Base-by-base conservation (phyloP, 768 basidiomycete genomes). In the Tephrocybe rancida region DNA sequence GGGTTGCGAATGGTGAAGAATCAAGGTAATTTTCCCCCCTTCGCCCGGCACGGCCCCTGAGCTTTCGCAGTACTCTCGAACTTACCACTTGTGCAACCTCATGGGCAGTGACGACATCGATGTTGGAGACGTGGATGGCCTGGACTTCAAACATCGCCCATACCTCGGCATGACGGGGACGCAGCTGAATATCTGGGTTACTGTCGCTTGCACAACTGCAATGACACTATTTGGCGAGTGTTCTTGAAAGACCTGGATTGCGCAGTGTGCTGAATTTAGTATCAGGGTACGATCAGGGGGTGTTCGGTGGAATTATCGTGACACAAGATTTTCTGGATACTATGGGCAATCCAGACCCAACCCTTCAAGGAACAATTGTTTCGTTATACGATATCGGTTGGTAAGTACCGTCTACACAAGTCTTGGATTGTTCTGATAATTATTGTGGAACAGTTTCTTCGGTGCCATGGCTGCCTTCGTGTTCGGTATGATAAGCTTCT, bases 351-450 rank as follows among this genome's bases (percentile, higher is more conserved):
- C 78, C 77, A 10, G 63, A 72, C 52, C 67, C 77, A 1, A 67
- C 67, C 44, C 63, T 80, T 24, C 77, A 79, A 51, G 79, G 78
- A 5, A 75, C 77, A 3, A 79, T 80, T 48, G 78, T 80, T 13
- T 78, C 77, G 10, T 48, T 80, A n/a, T 79, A 80, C 49, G 78
- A 80, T 56, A 78, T 80, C 51, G 78, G 77, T 37, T 79, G 76
- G 76, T 77, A 48, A 21, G 71, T 56, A 9, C 4, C 25, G 13
- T 5, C 29, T 24, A 5, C 46, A 21, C 37, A n/a, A 37, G 21
- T 19, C 32, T 32, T 34, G 14, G 11, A 18, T 44, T 34, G 21
- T 30, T 14, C 3, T 9, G 38, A 37, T 22, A 18, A 35, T n/a
- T 19, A 24, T 47, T 4, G 32, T 34, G 19, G n/a, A 25, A 19